Evolutionary conservation across 2,329 filamentous ascomycete species (phyloP), one percentile per base, ranked within the genome.

Genomic region (Neurospora sp.): DNA sequence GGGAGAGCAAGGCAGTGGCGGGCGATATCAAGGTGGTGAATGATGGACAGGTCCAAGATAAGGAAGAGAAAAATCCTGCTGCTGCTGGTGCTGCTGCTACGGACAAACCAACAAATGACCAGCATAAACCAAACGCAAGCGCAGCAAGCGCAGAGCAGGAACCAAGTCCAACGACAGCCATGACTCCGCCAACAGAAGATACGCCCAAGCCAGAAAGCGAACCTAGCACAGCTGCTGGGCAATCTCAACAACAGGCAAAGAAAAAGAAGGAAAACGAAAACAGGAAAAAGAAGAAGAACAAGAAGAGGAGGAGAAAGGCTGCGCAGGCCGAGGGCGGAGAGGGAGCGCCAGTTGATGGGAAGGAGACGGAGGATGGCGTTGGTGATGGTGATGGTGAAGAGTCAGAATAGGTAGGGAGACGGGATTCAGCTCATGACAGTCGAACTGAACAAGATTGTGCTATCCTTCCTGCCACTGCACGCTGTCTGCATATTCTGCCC

Each of bases 291-390:
- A 62, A 62, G 52, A 62, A 62, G 52, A 62, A 62, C 23, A 62
- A 62, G 52, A 62, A 62, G 52, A 62, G n/a, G 52, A 62, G 52
- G 52, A 62, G 15, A 62, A 62, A 81, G 76, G 69, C 82, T 74
- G 38, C 76, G 76, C 4, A 78, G 74, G 70, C 78, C 79, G 68
- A 81, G 74, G 46, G 81, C 73, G 73, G 79, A 76, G 68, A 84
- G 78, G 70, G 80, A 79, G 70, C 84, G 80, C 71, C 78, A 78
- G 78, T 84, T 84, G 71, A 80, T 33, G 52, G 23, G 76, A 67
- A 82, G 74, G 69, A 79, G 76, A 73, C 13, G 4, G 52, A 62
- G 15, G 52, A 33, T 2, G 19, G 7, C 7, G 43, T 11, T 10
- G 19, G 43, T 33, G 23, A 7, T 33, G 46, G 11, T 28, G 46